Percentiles rank a stretch among this genome's conserved stretches.
These are phyloP conservation scores for Thymus quinquecostatus DNA, from an alignment of 257 asterid genomes.

Conservation along the genomic window DNA sequence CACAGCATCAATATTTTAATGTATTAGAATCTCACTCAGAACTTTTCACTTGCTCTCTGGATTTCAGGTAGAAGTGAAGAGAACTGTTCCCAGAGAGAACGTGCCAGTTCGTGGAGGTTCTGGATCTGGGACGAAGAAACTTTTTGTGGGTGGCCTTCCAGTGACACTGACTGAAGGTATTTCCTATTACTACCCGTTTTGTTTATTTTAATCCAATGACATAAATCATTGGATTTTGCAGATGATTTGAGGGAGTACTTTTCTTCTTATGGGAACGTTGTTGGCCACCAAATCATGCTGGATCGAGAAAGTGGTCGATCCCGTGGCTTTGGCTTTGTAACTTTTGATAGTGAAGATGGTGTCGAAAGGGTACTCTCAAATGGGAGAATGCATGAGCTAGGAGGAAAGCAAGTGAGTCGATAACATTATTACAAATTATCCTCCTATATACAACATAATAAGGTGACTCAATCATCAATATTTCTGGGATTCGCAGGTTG, in stretches of 20 bases:
- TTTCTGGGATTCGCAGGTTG: constrained; percentile 59
- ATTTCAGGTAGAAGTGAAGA: constrained; percentile 93
- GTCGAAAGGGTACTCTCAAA: constrained; percentile 79
- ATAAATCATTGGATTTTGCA: constrained; percentile 26
- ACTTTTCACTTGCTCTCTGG: constrained; percentile 22
- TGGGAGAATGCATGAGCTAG: constrained; percentile 93
- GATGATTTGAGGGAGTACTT: constrained; percentile 88
- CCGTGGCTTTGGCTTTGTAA: constrained; percentile 96
- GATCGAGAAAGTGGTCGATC: constrained; percentile 88
- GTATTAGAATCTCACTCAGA: not conserved
- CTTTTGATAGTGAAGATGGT: constrained; percentile 86
- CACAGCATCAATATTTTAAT: not conserved
- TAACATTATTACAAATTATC: not conserved
- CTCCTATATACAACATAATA: not conserved
- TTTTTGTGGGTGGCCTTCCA: constrained; percentile 94
- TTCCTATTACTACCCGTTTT: constrained; percentile 25
- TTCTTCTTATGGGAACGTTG: constrained; percentile 73
- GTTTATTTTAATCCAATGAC: constrained; percentile 12
- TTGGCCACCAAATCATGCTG: constrained; percentile 94
- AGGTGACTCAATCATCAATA: constrained; percentile 15
- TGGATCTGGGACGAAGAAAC: constrained; percentile 77
- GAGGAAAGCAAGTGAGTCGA: constrained; percentile 89
- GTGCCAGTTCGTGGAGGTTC: constrained; percentile 63
- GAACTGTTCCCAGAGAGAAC: constrained; percentile 93
- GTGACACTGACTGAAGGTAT: constrained; percentile 77